phyloP scores from a whole-genome alignment of 1,284 basidiomycete species.

The Farysia itapuensis region DNA sequence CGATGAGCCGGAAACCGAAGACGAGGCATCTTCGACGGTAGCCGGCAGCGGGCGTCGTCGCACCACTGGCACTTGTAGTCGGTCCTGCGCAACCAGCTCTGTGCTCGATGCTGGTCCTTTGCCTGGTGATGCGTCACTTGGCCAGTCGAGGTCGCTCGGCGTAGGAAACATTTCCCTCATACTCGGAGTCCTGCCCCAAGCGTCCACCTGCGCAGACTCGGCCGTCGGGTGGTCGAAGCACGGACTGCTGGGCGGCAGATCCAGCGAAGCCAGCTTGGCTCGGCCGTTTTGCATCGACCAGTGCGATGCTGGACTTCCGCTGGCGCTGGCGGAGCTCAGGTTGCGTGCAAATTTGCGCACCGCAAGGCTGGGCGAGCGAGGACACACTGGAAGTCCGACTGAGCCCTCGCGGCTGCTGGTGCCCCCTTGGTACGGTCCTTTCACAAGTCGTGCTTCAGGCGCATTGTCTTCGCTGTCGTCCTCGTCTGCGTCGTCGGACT shows the following conservation, averaged over 20 bases:
- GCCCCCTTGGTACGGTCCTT: slow-evolving; percentile 20
- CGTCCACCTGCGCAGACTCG: slow-evolving; percentile 25
- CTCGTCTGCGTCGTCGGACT: neutral
- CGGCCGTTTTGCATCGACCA: slow-evolving; percentile 4
- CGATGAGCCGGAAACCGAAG: slow-evolving; percentile 30
- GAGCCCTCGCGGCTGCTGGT: slow-evolving; percentile 15
- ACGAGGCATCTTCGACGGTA: slow-evolving; percentile 54
- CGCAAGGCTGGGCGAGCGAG: slow-evolving; percentile 18
- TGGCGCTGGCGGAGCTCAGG: slow-evolving; percentile 10
- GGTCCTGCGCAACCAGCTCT: neutral
- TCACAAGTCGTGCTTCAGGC: slow-evolving; percentile 11
- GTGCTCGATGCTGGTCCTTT: slow-evolving; percentile 1
- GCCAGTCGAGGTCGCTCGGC: slow-evolving; percentile 35
- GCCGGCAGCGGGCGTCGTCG: slow-evolving; percentile 45
- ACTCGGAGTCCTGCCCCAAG: slow-evolving; percentile 31
- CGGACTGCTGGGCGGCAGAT: slow-evolving; percentile 29
- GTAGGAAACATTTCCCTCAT: slow-evolving; percentile 46
- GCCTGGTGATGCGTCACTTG: slow-evolving; percentile 11
- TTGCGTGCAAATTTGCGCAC: slow-evolving; percentile 19
- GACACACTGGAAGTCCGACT: slow-evolving; percentile 20
- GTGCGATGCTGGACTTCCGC: too few species aligned
- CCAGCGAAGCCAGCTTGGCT: slow-evolving; percentile 19
- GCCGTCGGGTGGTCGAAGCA: slow-evolving; percentile 28
- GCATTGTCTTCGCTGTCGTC: slow-evolving; percentile 18
- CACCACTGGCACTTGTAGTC: slow-evolving; percentile 4